phyloP scores from a whole-genome alignment of 139 green algal species.

The Marvania coccoides region DNA sequence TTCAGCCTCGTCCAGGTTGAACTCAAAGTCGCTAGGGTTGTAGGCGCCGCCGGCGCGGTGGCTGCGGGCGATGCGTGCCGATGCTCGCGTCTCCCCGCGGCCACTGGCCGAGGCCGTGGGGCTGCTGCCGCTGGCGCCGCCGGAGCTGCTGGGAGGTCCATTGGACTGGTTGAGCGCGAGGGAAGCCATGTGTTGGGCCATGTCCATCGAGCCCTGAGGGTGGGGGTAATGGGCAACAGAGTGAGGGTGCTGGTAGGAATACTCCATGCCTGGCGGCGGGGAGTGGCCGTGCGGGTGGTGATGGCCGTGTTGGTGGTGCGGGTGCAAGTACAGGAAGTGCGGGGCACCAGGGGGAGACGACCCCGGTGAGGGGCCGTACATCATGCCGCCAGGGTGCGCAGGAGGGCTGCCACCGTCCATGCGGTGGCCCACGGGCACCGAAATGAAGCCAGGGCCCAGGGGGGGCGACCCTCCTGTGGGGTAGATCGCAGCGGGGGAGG shows the following conservation, averaged over 20 bases:
- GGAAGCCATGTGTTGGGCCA: too few species aligned
- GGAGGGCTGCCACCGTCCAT: conserved; percentile 15
- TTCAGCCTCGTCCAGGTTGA: conserved; percentile 29
- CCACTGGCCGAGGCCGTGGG: background rate
- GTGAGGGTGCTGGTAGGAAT: too few species aligned
- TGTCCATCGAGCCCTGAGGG: too few species aligned
- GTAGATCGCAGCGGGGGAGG: conserved; percentile 5
- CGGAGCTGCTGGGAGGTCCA: too few species aligned
- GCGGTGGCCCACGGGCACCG: background rate
- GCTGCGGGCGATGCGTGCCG: conserved; percentile 23
- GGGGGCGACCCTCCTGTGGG: conserved; percentile 22
- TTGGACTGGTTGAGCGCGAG: too few species aligned
- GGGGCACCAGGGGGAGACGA: too few species aligned
- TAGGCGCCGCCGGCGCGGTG: conserved; percentile 28
- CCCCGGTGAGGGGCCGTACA: conserved; percentile 11
- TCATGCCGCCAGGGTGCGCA: background rate
- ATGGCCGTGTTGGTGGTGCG: too few species aligned
- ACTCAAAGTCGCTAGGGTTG: conserved; percentile 33
- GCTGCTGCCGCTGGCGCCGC: too few species aligned
- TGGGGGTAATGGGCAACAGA: too few species aligned
- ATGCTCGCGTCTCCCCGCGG: conserved; percentile 2
- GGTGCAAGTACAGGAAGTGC: too few species aligned
- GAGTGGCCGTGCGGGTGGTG: conserved; percentile 6
- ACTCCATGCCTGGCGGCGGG: too few species aligned
- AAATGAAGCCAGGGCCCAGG: conserved; percentile 26